Conservation (phyloP, 768 basidiomycete species). For the Hygrophorus russula region DNA sequence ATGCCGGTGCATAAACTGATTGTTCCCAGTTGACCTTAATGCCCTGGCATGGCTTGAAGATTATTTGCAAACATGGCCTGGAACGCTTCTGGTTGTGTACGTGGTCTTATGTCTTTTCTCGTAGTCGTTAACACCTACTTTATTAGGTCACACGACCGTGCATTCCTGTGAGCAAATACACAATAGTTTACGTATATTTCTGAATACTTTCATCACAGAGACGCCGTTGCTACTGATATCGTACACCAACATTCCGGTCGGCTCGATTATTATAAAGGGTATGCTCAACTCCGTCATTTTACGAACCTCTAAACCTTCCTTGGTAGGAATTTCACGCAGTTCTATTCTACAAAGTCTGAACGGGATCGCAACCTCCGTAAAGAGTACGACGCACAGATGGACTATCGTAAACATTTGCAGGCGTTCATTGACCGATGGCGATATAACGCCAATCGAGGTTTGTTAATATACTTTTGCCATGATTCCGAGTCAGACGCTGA, state of each 20-base stretch:
- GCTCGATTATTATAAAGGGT: slow-evolving; percentile 97
- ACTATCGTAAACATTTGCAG: slow-evolving; percentile 89
- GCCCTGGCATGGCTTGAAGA: slow-evolving; percentile 97
- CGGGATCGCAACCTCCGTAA: slow-evolving; percentile 83
- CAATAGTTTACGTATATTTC: not conserved
- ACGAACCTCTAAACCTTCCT: slow-evolving; percentile 1
- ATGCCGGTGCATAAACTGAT: not conserved
- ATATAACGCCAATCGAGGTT: slow-evolving; percentile 90
- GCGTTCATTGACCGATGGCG: slow-evolving; percentile 98
- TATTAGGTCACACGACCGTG: slow-evolving; percentile 86
- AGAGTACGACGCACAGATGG: slow-evolving; percentile 95
- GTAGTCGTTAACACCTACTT: not conserved
- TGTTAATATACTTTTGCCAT: slow-evolving; percentile 6
- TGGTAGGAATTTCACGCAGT: slow-evolving; percentile 87
- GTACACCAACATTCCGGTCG: slow-evolving; percentile 91
- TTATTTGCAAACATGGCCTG: slow-evolving; percentile 90
- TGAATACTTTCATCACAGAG: slow-evolving; percentile 28
- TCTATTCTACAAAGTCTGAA: slow-evolving; percentile 97
- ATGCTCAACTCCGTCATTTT: slow-evolving; percentile 6
- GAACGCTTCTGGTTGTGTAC: slow-evolving; percentile 87
- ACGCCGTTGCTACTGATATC: slow-evolving; percentile 96
- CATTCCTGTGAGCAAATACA: slow-evolving; percentile 59
- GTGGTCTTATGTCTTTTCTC: slow-evolving; percentile 17
- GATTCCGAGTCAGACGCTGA: not conserved
- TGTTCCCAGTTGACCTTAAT: slow-evolving; percentile 68